These are phyloP conservation scores for Xylaria sp. DNA, from an alignment of 2,329 filamentous ascomycete species.

Conservation along the genomic window DNA sequence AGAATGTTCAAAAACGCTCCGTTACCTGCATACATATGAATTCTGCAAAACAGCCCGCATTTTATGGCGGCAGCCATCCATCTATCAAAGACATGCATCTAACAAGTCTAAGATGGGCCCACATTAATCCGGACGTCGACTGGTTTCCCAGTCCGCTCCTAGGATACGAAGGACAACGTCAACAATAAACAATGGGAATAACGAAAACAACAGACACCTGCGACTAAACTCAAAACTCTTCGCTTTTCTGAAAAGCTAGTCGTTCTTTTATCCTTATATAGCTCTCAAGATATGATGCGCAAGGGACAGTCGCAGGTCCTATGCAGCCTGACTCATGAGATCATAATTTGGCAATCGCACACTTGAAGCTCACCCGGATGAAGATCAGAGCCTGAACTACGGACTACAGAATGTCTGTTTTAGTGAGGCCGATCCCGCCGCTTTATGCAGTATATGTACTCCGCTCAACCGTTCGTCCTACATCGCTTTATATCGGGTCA, in stretches of 20 bases:
- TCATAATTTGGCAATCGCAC: background rate
- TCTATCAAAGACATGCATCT: too few relatives aligned
- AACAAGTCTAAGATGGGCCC: too few relatives aligned
- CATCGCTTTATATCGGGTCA: slow-evolving; percentile 79
- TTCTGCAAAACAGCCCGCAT: background rate
- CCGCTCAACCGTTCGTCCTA: slow-evolving; percentile 69
- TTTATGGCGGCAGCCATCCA: too few relatives aligned
- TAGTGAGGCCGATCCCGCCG: slow-evolving; percentile 64
- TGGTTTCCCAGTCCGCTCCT: too few relatives aligned
- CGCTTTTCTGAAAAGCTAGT: background rate
- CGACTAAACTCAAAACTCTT: background rate
- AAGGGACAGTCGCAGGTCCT: slow-evolving; percentile 3
- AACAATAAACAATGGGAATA: background rate
- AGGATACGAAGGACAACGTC: background rate
- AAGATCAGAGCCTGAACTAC: background rate
- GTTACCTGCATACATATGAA: background rate
- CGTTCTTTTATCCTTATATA: background rate
- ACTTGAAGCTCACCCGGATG: background rate
- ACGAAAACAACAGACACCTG: background rate
- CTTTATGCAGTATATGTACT: slow-evolving; percentile 93
- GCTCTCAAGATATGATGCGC: slow-evolving; percentile 7
- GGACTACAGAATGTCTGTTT: slow-evolving; percentile 35
- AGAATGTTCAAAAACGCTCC: background rate
- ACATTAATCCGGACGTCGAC: too few relatives aligned
- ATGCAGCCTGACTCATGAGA: background rate